phyloP scores from a whole-genome alignment of 1,139 yeast species.

The Debaryomycetaceae sp. region DNA sequence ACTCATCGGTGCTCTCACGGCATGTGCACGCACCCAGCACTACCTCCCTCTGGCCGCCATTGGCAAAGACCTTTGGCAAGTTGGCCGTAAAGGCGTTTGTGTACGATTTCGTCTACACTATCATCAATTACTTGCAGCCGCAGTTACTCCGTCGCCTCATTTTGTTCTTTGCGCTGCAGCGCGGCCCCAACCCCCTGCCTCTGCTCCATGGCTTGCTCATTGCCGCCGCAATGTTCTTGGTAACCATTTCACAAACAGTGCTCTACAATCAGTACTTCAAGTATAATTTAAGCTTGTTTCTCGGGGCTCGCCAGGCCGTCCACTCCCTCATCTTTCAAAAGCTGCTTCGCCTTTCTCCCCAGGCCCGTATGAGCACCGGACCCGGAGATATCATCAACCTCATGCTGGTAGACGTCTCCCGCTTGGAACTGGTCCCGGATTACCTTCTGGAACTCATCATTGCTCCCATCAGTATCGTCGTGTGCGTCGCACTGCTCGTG shows the following conservation, averaged over 20 bases:
- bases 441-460: slow-evolving; percentile 45
- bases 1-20: slow-evolving; percentile 1
- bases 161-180: slow-evolving; percentile 28
- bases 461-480: slow-evolving; percentile 46
- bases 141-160: slow-evolving; percentile 43
- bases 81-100: slow-evolving; percentile 30
- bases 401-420: slow-evolving; percentile 48
- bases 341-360: slow-evolving; percentile 36
- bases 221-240: slow-evolving; percentile 38
- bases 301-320: slow-evolving; percentile 41
- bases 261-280: slow-evolving; percentile 43
- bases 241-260: slow-evolving; percentile 34
- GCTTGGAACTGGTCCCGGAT: slow-evolving; percentile 42
- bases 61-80: slow-evolving; percentile 38
- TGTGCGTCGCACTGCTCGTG: slow-evolving; percentile 47
- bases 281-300: slow-evolving; percentile 39
- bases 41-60: slow-evolving; percentile 30
- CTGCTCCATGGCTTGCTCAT: slow-evolving; percentile 40
- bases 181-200: slow-evolving; percentile 17
- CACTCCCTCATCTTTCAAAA: slow-evolving; percentile 42
- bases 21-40: slow-evolving; percentile 1
- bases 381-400: slow-evolving; percentile 50
- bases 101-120: slow-evolving; percentile 34
- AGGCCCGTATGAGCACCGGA: slow-evolving; percentile 31
- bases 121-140: slow-evolving; percentile 43